Conservation (phyloP, 306 rosid genomes). For the Inga laurina region DNA sequence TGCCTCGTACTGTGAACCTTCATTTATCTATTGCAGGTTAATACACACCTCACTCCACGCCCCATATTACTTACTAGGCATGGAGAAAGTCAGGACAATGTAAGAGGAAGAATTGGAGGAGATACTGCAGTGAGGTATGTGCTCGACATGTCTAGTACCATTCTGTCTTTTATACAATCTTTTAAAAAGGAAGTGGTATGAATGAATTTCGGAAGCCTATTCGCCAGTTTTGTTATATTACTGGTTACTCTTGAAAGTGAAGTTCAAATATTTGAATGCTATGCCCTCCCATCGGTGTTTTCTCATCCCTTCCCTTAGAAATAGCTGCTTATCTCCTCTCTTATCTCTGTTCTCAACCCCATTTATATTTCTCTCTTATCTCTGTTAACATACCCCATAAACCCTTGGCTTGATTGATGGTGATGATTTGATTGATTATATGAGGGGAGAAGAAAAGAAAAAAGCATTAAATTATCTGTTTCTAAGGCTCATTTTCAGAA, state of each 20-base stretch:
- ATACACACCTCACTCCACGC: constrained; percentile 94
- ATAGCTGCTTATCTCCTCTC: neutral
- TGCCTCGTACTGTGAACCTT: neutral
- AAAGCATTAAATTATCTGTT: too few species aligned
- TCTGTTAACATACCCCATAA: neutral
- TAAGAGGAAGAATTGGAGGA: constrained; percentile 96
- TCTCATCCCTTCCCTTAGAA: neutral
- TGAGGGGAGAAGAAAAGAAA: too few species aligned
- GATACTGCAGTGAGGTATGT: constrained; percentile 82
- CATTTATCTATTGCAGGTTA: constrained; percentile 59
- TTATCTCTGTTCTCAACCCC: too few species aligned
- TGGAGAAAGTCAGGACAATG: constrained; percentile 96
- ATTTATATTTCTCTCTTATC: neutral
- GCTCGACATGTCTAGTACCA: constrained; percentile 4
- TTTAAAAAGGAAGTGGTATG: neutral
- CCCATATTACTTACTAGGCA: constrained; percentile 97
- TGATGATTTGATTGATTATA: too few species aligned
- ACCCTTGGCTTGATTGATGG: neutral
- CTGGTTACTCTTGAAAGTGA: neutral
- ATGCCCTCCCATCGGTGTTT: neutral
- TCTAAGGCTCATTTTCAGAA: too few species aligned
- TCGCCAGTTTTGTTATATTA: neutral
- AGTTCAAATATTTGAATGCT: constrained; percentile 3
- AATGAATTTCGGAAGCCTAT: constrained; percentile 2
- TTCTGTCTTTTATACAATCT: constrained; percentile 1